These are phyloP conservation scores for Przewalskia tangutica DNA, from an alignment of 257 asterid genomes.

Conservation along the genomic window DNA sequence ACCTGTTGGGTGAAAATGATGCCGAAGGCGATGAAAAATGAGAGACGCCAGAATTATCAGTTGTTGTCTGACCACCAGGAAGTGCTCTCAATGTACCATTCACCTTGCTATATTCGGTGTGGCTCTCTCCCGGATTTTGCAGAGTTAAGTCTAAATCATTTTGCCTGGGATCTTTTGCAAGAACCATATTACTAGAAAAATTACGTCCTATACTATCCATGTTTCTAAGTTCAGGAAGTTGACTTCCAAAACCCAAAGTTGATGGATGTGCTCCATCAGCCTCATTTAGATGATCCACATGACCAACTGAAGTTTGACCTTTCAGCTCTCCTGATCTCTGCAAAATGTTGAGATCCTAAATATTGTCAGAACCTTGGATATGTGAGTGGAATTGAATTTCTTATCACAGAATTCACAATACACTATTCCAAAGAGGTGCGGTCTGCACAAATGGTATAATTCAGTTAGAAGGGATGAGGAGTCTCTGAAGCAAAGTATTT, in stretches of 20 bases:
- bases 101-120: conserved; percentile 22
- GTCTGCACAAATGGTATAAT: background rate
- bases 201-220: conserved; percentile 34
- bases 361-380: conserved; percentile 7
- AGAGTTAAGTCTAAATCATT: conserved; percentile 23
- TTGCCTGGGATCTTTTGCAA: conserved; percentile 25
- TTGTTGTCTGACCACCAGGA: conserved; percentile 37
- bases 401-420: background rate
- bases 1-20: conserved; percentile 57
- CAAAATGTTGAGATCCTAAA: conserved; percentile 6
- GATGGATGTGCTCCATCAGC: conserved; percentile 27
- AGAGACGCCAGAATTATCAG: conserved; percentile 39
- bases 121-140: conserved; percentile 25
- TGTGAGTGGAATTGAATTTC: background rate
- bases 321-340: conserved; percentile 62
- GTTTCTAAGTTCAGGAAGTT: conserved; percentile 27
- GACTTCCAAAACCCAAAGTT: conserved; percentile 34
- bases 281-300: conserved; percentile 37
- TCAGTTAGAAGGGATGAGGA: background rate
- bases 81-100: conserved; percentile 40
- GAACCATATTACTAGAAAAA: conserved; percentile 20
- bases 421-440: background rate
- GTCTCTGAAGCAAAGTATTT: background rate
- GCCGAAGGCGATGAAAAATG: conserved; percentile 47
- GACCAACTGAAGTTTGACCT: conserved; percentile 34